These are phyloP conservation scores for Ceriops decandra DNA, from an alignment of 345 rosid species.

Conservation along the genomic window DNA sequence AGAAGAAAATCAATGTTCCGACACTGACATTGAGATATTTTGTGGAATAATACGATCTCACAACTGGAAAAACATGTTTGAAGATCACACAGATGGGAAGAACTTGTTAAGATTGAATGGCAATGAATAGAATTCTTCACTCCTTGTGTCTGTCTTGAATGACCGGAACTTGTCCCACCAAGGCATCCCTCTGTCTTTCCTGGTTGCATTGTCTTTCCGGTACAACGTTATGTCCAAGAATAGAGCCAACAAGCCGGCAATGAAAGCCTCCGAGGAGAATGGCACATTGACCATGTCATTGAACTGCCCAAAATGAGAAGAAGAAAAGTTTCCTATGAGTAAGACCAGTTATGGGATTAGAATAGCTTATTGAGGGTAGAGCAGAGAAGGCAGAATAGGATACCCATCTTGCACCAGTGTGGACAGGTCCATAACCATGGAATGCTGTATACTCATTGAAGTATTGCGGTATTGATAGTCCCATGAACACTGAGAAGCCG, in stretches of 20 bases:
- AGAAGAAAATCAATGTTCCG: background rate
- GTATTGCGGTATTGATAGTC: constrained; percentile 35
- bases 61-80: constrained; percentile 6
- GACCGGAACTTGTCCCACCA: constrained; percentile 93
- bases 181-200: constrained; percentile 79
- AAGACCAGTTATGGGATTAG: background rate
- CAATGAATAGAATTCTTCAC: constrained; percentile 88
- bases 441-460: constrained; percentile 36
- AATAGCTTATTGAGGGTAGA: background rate
- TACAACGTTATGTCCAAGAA: constrained; percentile 66
- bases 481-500: constrained; percentile 37
- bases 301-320: constrained; percentile 51
- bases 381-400: background rate
- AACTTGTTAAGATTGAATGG: constrained; percentile 95
- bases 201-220: constrained; percentile 48
- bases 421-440: constrained; percentile 36
- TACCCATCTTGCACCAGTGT: constrained; percentile 41
- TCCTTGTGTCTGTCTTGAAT: constrained; percentile 82
- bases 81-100: constrained; percentile 77
- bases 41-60: background rate
- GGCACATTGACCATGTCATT: constrained; percentile 97
- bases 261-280: constrained; percentile 77
- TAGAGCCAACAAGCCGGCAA: constrained; percentile 68
- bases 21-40: background rate
- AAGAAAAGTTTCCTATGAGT: background rate